These are phyloP conservation scores for Meyerozyma carpophila DNA, from an alignment of 1,139 yeast genomes.

Conservation along the genomic window DNA sequence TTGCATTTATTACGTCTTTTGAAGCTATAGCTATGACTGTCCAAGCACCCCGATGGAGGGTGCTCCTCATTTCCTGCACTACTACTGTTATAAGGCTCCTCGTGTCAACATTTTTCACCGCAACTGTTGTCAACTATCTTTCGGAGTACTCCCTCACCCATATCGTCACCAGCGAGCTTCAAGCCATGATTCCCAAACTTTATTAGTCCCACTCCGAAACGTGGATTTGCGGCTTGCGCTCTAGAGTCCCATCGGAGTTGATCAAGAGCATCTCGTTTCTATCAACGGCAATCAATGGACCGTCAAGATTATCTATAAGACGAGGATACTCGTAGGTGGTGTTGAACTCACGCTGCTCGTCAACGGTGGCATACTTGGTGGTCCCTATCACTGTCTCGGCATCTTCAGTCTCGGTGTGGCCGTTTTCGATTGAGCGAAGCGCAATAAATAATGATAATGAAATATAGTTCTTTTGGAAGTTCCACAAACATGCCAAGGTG, in stretches of 20 bases:
- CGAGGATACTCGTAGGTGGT: slow-evolving; percentile 77
- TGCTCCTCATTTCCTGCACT: not conserved
- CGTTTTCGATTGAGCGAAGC: slow-evolving; percentile 45
- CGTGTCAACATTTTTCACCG: not conserved
- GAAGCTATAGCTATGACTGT: slow-evolving; percentile 41
- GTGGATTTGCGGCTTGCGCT: slow-evolving; percentile 34
- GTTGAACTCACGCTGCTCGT: slow-evolving; percentile 61
- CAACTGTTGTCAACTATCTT: not conserved
- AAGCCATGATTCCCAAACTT: not conserved
- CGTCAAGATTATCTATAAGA: slow-evolving; percentile 63
- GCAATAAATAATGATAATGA: slow-evolving; percentile 87
- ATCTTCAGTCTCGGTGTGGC: slow-evolving; percentile 40
- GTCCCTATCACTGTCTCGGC: slow-evolving; percentile 13
- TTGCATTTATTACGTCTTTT: slow-evolving; percentile 56
- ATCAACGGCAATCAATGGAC: slow-evolving; percentile 73
- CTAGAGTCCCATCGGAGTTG: slow-evolving; percentile 49
- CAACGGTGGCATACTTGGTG: slow-evolving; percentile 22
- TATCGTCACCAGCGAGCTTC: not conserved
- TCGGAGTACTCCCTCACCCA: not conserved
- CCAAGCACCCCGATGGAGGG: slow-evolving; percentile 2
- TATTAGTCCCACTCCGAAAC: slow-evolving; percentile 34
- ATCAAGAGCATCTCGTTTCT: slow-evolving; percentile 58
- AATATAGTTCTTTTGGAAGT: slow-evolving; percentile 72
- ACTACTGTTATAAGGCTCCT: not conserved
- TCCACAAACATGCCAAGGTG: slow-evolving; percentile 67